Evolutionary conservation across 2,329 filamentous ascomycete species (phyloP), one percentile per base, ranked within the genome.

Genomic region (Pseudomassariella vexata): DNA sequence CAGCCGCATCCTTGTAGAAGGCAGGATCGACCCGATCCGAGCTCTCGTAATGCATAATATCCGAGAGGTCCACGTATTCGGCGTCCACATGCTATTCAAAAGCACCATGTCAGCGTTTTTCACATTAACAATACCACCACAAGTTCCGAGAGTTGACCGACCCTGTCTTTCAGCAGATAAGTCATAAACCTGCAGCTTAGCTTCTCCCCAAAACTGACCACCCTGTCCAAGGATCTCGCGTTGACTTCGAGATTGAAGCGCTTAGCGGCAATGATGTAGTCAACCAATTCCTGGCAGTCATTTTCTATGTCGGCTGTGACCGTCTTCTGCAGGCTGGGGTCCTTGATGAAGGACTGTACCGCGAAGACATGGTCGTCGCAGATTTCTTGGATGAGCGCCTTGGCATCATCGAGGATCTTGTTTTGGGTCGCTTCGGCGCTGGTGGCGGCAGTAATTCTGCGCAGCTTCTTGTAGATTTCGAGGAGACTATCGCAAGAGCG

Each of bases 201-300:
- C 65, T 95, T 96, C 70, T 98, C 92, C 34, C 92, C 92, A 47
- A 92, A 88, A 56, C 88, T 94, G 39, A 96, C 82, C 40, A 98
- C 86, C 47, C 90, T 83, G 52, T 92, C 85, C 56, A 88, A 85
- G 37, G 81, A 82, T 48, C 82, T 73, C 5, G 82, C 75, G 54
- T 85, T 86, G 50, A 89, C 83, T 56, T 89, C 84, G 24, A 82
- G 64, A 51, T 80, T 76, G 59, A 80, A 82, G 42, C 76, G 67
- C 55, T 75, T 76, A 8, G 76, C 73, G 2, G 76, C 78, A 19
- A 69, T 61, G 36, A 79, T 70, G 49, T 81, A 92, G 60, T 87
- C 88, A 44, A 82, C 66, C 37, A 96, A 74, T 52, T 82, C 79
- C 46, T 80, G 71, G 54, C 89, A 96, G 60, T 96, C 89, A 24